Evolutionary conservation across 176 grass and related monocot genomes (phyloP).

Genomic region (Avena insularis): DNA sequence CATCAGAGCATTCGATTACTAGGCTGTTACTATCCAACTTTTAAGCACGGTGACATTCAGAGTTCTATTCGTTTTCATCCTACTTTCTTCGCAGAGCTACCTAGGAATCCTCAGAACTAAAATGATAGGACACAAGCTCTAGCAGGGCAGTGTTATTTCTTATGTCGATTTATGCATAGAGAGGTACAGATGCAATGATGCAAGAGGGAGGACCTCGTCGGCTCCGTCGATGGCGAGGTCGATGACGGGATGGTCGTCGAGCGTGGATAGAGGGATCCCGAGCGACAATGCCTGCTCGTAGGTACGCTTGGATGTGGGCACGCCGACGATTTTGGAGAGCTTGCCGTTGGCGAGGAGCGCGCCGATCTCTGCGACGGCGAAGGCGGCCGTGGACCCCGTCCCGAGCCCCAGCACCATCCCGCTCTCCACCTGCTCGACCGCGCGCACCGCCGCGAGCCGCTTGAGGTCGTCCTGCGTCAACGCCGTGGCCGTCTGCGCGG

Average conservation of each 20-base stretch:
- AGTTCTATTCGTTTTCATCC: constrained; percentile 6
- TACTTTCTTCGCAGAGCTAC: background rate
- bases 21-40: background rate
- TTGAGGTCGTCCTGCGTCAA: constrained; percentile 93
- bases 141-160: background rate
- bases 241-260: constrained; percentile 86
- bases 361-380: constrained; percentile 92
- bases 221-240: constrained; percentile 97
- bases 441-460: constrained; percentile 87
- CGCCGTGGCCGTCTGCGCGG: constrained; percentile 55
- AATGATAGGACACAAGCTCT: constrained; percentile 13
- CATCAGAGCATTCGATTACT: background rate
- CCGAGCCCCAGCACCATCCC: constrained; percentile 97
- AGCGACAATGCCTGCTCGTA: constrained; percentile 92
- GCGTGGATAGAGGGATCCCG: constrained; percentile 88
- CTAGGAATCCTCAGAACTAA: background rate
- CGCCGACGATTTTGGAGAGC: constrained; percentile 80
- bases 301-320: constrained; percentile 94
- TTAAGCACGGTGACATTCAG: background rate
- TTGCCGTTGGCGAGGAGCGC: constrained; percentile 71
- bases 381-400: constrained; percentile 93
- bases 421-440: constrained; percentile 87
- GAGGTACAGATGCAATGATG: background rate
- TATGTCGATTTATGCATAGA: background rate
- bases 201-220: constrained; percentile 75